phyloP scores from a whole-genome alignment of 805 yeast species.

The Cyberlindnera euphorbiae region DNA sequence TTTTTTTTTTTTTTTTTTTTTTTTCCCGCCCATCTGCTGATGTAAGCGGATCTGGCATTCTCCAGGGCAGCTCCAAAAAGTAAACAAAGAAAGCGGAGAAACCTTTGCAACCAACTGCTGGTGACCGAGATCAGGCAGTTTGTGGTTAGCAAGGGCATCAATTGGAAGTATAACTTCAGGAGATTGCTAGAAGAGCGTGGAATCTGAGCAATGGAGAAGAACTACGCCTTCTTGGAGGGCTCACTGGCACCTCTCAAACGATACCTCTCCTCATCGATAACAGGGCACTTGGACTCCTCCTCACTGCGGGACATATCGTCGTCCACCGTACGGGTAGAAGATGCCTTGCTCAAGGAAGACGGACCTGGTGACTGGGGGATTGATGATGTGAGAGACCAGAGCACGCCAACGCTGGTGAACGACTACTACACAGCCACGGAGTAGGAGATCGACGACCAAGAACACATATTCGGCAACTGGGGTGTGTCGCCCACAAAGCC shows the following conservation, averaged over 20 bases:
- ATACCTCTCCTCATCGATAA: constrained; percentile 16
- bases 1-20: too few species aligned
- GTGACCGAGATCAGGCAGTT: too few species aligned
- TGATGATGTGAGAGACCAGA: constrained; percentile 17
- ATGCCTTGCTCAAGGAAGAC: constrained; percentile 5
- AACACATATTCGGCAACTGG: constrained; percentile 13
- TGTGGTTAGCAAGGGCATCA: too few species aligned
- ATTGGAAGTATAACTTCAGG: too few species aligned
- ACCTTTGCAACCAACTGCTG: too few species aligned
- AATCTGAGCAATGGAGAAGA: constrained; percentile 8
- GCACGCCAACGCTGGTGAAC: constrained; percentile 26
- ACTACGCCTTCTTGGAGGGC: constrained; percentile 18
- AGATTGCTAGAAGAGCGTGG: too few species aligned
- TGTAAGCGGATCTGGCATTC: too few species aligned
- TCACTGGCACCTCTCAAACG: constrained; percentile 21
- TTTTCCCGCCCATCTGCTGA: too few species aligned
- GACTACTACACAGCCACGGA: constrained; percentile 10
- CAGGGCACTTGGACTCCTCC: neutral
- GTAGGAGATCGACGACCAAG: constrained; percentile 6
- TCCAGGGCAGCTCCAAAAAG: too few species aligned
- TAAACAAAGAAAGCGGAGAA: too few species aligned
- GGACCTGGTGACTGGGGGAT: constrained; percentile 26
- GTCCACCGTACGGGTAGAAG: constrained; percentile 1
- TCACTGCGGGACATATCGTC: neutral
- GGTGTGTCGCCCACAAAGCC: constrained; percentile 15